Evolutionary conservation across 2,329 filamentous ascomycete genomes (phyloP), one percentile per base, ranked within the genome.

Genomic region (Leptographium flavum): DNA sequence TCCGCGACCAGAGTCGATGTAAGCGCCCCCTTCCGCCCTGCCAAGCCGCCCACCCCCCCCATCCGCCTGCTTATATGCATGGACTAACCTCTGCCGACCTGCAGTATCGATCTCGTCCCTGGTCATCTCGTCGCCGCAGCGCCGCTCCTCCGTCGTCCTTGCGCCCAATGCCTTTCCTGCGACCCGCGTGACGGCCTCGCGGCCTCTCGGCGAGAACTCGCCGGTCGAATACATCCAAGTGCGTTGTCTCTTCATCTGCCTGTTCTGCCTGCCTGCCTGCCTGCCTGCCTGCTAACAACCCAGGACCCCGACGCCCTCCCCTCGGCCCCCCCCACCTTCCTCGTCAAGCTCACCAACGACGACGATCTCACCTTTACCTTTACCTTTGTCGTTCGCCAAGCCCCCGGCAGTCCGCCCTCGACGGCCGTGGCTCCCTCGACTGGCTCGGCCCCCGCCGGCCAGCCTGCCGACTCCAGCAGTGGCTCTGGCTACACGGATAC

Each of bases 351-450:
- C 42, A 76, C 71, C 54, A 92, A 88, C 64, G 87, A 94, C 54
- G 92, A 96, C 54, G 92, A 98, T 53, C 78, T 98, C 45, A 78
- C 79, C 53, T 94, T 98, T 65, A 86, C 81, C 55, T 98, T 96
- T 61, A 92, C 84, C 33, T 95, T 96, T 60, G 73, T 92, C 52
- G 71, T 94, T 52, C 68, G 77, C 56, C 68, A 80, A 58, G 54
- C 70, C 64, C 36, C 59, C 38, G 38, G 30, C 6, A 17, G 38
- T 11, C 23, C 43, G 17, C n/a, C 55, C 8, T 15, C 36, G 8
- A 27, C 41, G 21, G 5, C 36, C 10, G 13, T 27, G 44, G 59
- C 49, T 49, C 33, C 35, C 7, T 9, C 44, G 10, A 35, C 35
- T n/a, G 19, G 39, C 13, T n/a, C 55, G 21, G 54, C 21, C 6